These are phyloP conservation scores for Aspergillus quadricinctus DNA, from an alignment of 2,329 filamentous ascomycete species.

Conservation along the genomic window DNA sequence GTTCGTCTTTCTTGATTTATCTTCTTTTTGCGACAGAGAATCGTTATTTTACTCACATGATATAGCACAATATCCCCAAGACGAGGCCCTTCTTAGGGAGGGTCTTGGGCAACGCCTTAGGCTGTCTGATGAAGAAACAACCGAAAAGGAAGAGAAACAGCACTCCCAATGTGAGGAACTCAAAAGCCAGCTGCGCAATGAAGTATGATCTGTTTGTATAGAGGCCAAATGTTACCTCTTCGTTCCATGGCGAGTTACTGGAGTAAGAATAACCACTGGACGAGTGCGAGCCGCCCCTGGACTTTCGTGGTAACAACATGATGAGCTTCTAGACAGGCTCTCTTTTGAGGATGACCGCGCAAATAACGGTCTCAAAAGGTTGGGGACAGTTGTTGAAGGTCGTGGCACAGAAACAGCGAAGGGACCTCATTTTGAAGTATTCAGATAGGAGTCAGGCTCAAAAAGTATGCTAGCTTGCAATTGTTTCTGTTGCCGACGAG, in stretches of 20 bases:
- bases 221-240: neutral
- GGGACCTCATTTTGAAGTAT: neutral
- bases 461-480: neutral
- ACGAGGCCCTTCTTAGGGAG: slow-evolving; percentile 13
- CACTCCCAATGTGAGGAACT: slow-evolving; percentile 13
- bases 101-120: neutral
- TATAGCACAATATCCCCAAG: slow-evolving; percentile 9
- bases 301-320: neutral
- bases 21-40: neutral
- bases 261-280: neutral
- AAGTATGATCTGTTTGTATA: slow-evolving; percentile 1
- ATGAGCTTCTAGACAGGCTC: neutral
- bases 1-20: slow-evolving; percentile 1
- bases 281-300: neutral
- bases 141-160: slow-evolving; percentile 17
- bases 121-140: slow-evolving; percentile 13
- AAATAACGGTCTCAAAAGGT: neutral
- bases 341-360: neutral
- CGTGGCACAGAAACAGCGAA: neutral
- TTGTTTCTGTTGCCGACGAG: neutral
- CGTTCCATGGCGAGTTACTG: neutral
- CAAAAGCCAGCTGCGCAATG: slow-evolving; percentile 12
- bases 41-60: slow-evolving; percentile 4
- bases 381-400: neutral
- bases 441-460: neutral